A percentile compares a stretch with the other conserved stretches of the same genome.
phyloP scores from a whole-genome alignment of 768 basidiomycete genomes.

The Kondoa subrosea region DNA sequence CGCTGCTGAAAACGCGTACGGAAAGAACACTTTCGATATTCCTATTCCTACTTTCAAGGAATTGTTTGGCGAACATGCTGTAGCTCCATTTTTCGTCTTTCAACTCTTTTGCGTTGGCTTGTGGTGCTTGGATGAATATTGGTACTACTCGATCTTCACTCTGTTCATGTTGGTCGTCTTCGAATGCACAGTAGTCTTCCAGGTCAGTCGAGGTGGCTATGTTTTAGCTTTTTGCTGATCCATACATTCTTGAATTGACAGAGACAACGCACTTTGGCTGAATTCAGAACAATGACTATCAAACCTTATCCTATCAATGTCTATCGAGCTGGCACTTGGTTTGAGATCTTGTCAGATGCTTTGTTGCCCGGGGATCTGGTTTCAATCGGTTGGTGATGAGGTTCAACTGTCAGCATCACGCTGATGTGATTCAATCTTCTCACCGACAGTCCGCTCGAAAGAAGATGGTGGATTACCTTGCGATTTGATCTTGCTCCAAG shows the following conservation, averaged over 20 bases:
- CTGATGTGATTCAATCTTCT: not conserved
- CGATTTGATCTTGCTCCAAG: conserved; percentile 77
- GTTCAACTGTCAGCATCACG: not conserved
- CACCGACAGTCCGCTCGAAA: conserved; percentile 34
- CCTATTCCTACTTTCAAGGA: conserved; percentile 87
- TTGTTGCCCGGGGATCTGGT: conserved; percentile 85
- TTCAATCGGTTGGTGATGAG: conserved; percentile 48
- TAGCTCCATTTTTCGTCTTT: conserved; percentile 98
- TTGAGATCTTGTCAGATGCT: conserved; percentile 60
- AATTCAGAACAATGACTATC: conserved; percentile 94
- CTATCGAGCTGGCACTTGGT: conserved; percentile 62
- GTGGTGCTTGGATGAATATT: conserved; percentile 97
- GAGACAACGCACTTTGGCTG: conserved; percentile 82
- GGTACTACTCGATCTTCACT: conserved; percentile 94
- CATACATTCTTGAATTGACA: conserved; percentile 31
- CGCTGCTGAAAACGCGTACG: conserved; percentile 51
- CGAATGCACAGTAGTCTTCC: conserved; percentile 97
- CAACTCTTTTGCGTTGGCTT: conserved; percentile 94
- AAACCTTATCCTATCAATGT: conserved; percentile 72
- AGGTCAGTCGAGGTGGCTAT: conserved; percentile 42
- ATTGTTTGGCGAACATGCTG: conserved; percentile 86
- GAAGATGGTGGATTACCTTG: conserved; percentile 80
- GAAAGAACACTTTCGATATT: conserved; percentile 89
- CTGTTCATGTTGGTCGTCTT: conserved; percentile 96
- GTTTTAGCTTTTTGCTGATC: not conserved